Evolutionary conservation across 495 filamentous ascomycete genomes (phyloP).

Genomic region (Neurospora pannonica): DNA sequence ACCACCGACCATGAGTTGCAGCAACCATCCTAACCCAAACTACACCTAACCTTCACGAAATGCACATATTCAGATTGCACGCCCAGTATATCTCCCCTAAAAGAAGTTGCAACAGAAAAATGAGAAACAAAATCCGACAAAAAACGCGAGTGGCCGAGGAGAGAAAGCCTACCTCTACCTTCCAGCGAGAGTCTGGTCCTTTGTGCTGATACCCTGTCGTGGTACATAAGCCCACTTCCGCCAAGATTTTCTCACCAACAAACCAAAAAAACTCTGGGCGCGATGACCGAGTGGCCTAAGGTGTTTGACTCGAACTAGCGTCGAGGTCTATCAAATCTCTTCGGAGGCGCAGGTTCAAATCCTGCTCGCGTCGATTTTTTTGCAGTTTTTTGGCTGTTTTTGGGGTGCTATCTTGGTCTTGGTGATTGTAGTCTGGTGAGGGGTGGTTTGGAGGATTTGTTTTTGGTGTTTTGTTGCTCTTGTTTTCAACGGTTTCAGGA

Average conservation of each 20-base stretch:
- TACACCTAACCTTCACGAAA: too few species aligned
- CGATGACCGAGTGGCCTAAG: neutral
- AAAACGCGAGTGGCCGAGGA: neutral
- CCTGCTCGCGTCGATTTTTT: neutral
- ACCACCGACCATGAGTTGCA: too few species aligned
- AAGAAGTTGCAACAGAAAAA: neutral
- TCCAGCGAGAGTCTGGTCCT: too few species aligned
- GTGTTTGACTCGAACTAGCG: neutral
- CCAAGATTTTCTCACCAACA: neutral
- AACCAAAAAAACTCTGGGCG: neutral
- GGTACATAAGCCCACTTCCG: neutral
- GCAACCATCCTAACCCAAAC: too few species aligned
- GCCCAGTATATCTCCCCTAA: too few species aligned
- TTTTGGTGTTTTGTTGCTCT: neutral
- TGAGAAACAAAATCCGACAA: neutral
- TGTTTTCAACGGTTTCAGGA: too few species aligned
- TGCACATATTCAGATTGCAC: too few species aligned
- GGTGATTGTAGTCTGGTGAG: too few species aligned
- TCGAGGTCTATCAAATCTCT: neutral
- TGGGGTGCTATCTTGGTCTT: too few species aligned
- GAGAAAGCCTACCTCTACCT: neutral
- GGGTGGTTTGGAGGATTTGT: constrained; percentile 9
- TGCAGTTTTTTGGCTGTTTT: neutral
- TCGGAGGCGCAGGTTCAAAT: neutral
- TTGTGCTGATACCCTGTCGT: too few species aligned